Percentiles rank a stretch among this genome's conserved stretches.
Conservation (phyloP, 225 moss, liverwort and hornwort genomes). For the Sphagnum tenellum region DNA sequence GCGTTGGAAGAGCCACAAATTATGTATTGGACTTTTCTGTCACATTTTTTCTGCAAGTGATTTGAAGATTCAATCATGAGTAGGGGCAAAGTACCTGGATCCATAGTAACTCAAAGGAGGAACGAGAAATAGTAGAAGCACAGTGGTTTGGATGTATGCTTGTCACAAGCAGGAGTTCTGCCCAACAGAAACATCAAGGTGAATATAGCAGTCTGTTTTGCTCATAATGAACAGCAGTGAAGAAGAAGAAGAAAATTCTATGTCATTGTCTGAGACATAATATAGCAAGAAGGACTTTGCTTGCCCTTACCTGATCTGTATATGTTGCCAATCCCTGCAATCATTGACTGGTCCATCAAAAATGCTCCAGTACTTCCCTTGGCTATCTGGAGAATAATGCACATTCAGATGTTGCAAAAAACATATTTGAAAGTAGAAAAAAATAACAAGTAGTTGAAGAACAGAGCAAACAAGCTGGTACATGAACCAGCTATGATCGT, state of each 20-base stretch:
- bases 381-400: slow-evolving; percentile 38
- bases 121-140: slow-evolving; percentile 46
- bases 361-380: slow-evolving; percentile 79
- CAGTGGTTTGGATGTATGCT: slow-evolving; percentile 77
- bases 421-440: too few species aligned
- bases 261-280: too few species aligned
- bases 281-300: not conserved
- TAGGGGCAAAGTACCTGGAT: slow-evolving; percentile 36
- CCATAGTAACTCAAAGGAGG: slow-evolving; percentile 80
- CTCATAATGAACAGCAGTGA: too few species aligned
- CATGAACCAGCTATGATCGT: too few species aligned
- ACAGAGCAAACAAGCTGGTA: too few species aligned
- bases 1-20: too few species aligned
- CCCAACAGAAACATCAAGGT: not conserved
- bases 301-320: slow-evolving; percentile 55
- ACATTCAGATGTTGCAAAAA: too few species aligned
- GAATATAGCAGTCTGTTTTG: too few species aligned
- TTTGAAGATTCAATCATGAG: slow-evolving; percentile 1
- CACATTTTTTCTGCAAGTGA: not conserved
- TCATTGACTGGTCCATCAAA: slow-evolving; percentile 82
- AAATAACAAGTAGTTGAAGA: too few species aligned
- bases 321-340: slow-evolving; percentile 90
- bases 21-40: not conserved
- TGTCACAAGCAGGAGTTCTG: slow-evolving; percentile 83
- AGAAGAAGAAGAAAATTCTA: too few species aligned